Percentiles rank a stretch among this genome's conserved stretches.
These are phyloP conservation scores for Passiflora organensis DNA, from an alignment of 345 rosid species.

Conservation along the genomic window DNA sequence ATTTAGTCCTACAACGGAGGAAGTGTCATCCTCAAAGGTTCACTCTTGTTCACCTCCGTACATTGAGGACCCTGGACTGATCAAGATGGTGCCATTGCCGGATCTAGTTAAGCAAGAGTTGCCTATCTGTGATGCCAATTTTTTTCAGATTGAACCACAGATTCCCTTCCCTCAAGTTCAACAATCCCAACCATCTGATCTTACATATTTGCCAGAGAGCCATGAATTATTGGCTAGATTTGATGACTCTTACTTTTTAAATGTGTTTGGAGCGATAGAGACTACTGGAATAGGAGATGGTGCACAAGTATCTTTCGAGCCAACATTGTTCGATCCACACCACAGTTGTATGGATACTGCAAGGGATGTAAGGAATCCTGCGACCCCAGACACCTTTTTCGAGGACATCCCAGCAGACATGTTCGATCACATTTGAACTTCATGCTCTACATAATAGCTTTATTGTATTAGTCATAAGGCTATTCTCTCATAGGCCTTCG, in stretches of 20 bases:
- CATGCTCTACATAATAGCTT: slow-evolving; percentile 1
- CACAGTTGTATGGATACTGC: slow-evolving; percentile 21
- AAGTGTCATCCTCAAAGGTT: slow-evolving; percentile 29
- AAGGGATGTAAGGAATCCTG: slow-evolving; percentile 21
- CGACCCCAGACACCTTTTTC: slow-evolving; percentile 43
- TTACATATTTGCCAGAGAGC: slow-evolving; percentile 46
- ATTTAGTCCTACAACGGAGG: slow-evolving; percentile 33
- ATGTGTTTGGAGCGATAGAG: slow-evolving; percentile 43
- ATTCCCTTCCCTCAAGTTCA: slow-evolving; percentile 23
- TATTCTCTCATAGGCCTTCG: not conserved
- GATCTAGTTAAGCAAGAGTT: slow-evolving; percentile 36
- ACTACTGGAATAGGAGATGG: slow-evolving; percentile 29
- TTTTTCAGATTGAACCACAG: slow-evolving; percentile 12
- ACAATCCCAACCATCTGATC: slow-evolving; percentile 28
- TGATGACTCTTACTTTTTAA: slow-evolving; percentile 51
- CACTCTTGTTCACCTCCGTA: slow-evolving; percentile 27
- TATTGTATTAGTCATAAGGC: not conserved
- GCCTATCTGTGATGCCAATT: slow-evolving; percentile 24
- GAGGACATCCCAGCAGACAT: slow-evolving; percentile 72
- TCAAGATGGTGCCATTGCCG: slow-evolving; percentile 25
- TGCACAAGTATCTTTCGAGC: slow-evolving; percentile 34
- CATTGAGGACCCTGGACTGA: slow-evolving; percentile 17
- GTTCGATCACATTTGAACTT: slow-evolving; percentile 57
- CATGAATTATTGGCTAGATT: slow-evolving; percentile 50
- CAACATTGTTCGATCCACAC: slow-evolving; percentile 42